These are phyloP conservation scores for Tetracladium setigerum DNA, from an alignment of 495 filamentous ascomycete genomes.

Conservation along the genomic window DNA sequence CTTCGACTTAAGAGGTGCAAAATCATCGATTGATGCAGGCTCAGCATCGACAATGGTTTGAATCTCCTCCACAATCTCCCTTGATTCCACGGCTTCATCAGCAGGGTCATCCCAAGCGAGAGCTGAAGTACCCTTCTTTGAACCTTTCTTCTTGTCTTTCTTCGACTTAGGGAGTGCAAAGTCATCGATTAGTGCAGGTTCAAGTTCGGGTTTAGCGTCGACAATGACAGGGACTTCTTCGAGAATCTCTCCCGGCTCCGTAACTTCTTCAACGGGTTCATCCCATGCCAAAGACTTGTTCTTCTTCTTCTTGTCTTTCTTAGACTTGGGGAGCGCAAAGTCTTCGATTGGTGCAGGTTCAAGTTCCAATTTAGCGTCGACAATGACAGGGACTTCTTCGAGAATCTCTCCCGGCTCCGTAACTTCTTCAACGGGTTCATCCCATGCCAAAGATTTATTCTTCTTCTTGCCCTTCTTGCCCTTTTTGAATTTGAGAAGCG, in stretches of 20 bases:
- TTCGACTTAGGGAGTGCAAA: conserved; percentile 7
- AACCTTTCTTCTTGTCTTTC: conserved; percentile 16
- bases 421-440: too few relatives aligned
- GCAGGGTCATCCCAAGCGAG: background rate
- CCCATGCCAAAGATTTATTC: background rate
- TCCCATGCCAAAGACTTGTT: background rate
- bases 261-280: background rate
- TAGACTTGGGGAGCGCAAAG: conserved; percentile 5
- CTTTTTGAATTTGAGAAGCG: too few relatives aligned
- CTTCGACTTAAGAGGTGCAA: conserved; percentile 10
- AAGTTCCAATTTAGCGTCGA: too few relatives aligned
- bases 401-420: background rate
- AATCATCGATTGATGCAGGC: background rate
- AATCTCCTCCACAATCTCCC: background rate
- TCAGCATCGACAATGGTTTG: background rate
- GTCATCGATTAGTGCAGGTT: background rate
- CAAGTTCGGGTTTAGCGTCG: too few relatives aligned
- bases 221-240: background rate
- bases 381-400: background rate
- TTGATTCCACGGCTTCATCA: background rate
- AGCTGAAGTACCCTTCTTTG: background rate
- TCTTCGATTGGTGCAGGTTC: background rate
- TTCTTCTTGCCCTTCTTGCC: conserved; percentile 1
- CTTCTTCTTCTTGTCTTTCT: conserved; percentile 18
- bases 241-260: background rate